These are phyloP conservation scores for Chaetomiaceae sp. DNA, from an alignment of 2,329 filamentous ascomycete genomes.

Conservation along the genomic window DNA sequence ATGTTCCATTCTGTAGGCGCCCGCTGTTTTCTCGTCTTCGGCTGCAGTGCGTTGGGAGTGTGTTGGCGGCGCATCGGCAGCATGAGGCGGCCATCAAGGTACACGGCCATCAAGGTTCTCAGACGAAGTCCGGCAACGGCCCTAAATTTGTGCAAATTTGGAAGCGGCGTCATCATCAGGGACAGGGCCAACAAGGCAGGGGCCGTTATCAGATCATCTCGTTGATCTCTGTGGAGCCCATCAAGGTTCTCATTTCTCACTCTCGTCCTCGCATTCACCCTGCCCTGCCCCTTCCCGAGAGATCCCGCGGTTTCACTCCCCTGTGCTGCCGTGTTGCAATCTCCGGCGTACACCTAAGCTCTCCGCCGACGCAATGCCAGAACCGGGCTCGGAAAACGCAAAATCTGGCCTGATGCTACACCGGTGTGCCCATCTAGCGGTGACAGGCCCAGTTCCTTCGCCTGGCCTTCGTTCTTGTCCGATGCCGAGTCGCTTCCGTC, in stretches of 20 bases:
- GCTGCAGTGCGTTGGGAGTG: not conserved
- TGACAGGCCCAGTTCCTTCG: too few species aligned
- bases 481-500: too few species aligned
- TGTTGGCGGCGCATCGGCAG: not conserved
- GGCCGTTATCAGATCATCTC: constrained; percentile 6
- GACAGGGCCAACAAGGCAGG: not conserved
- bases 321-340: not conserved
- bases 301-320: constrained; percentile 4
- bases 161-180: not conserved
- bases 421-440: too few species aligned
- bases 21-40: not conserved
- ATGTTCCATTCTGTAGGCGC: not conserved
- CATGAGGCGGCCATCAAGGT: constrained; percentile 7
- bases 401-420: not conserved
- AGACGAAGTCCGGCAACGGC: not conserved
- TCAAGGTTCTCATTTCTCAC: constrained; percentile 19
- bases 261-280: not conserved
- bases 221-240: constrained; percentile 9
- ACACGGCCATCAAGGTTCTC: constrained; percentile 23
- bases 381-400: not conserved
- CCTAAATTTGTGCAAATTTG: not conserved
- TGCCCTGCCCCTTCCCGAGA: not conserved
- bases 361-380: not conserved
- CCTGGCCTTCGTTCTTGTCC: too few species aligned
- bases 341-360: too few species aligned